phyloP scores from a whole-genome alignment of 495 filamentous ascomycete genomes.

The Durotheca rogersii region DNA sequence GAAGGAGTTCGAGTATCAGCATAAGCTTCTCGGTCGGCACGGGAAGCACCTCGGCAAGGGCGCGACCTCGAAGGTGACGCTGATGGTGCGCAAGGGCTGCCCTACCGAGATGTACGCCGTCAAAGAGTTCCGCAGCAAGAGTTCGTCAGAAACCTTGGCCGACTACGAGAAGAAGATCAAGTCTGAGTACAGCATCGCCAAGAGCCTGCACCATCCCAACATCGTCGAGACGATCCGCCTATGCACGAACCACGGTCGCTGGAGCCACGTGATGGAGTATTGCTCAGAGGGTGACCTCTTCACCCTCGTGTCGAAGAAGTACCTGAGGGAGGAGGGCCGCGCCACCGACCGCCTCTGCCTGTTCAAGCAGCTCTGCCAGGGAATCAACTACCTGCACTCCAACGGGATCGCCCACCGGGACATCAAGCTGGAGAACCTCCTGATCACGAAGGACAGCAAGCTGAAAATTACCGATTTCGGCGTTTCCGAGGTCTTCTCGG shows the following conservation, averaged over 20 bases:
- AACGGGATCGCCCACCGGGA: slow-evolving; percentile 80
- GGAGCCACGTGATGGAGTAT: slow-evolving; percentile 86
- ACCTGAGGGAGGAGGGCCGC: slow-evolving; percentile 60
- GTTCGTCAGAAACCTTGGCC: slow-evolving; percentile 57
- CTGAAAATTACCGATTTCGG: slow-evolving; percentile 84
- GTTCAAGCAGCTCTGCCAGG: slow-evolving; percentile 77
- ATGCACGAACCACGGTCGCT: slow-evolving; percentile 64
- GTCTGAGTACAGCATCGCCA: slow-evolving; percentile 75
- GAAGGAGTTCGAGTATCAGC: slow-evolving; percentile 60
- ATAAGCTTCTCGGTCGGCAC: slow-evolving; percentile 58
- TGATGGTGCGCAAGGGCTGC: slow-evolving; percentile 61
- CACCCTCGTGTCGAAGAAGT: slow-evolving; percentile 61
- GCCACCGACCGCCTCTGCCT: slow-evolving; percentile 70
- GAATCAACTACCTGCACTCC: slow-evolving; percentile 66
- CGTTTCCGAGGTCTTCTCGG: slow-evolving; percentile 72
- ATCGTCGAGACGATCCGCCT: slow-evolving; percentile 72
- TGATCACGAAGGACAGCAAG: slow-evolving; percentile 66
- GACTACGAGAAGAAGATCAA: slow-evolving; percentile 80
- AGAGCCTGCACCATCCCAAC: slow-evolving; percentile 75
- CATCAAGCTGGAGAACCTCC: slow-evolving; percentile 76
- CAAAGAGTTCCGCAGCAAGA: slow-evolving; percentile 72
- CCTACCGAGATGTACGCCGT: slow-evolving; percentile 66
- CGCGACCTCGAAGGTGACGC: slow-evolving; percentile 68
- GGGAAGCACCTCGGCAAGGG: slow-evolving; percentile 69
- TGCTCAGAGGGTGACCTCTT: slow-evolving; percentile 74